Evolutionary conservation across 345 rosid species (phyloP).

Genomic region (rapeseed (Brassica napus)): DNA sequence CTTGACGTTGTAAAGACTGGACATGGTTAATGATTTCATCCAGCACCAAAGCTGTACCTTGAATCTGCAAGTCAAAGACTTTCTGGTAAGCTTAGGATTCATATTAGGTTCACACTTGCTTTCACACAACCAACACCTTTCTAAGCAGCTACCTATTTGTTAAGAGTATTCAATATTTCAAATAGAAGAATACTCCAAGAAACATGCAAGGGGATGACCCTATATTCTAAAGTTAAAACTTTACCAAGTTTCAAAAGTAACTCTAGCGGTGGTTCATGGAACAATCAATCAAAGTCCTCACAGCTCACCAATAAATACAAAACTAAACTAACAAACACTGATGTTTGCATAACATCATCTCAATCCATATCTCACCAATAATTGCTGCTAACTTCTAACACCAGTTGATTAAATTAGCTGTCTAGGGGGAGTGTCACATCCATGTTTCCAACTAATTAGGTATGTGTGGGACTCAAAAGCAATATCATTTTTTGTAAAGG

Average conservation of each 20-base stretch:
- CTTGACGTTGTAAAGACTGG: conserved; percentile 88
- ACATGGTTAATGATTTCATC: conserved; percentile 98
- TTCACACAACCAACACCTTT: neutral
- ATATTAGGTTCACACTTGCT: neutral
- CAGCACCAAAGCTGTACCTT: conserved; percentile 90
- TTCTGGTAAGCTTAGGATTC: conserved; percentile 17
- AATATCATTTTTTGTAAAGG: conserved; percentile 36
- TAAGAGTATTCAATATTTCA: neutral
- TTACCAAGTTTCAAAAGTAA: neutral
- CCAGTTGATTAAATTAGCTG: conserved; percentile 22
- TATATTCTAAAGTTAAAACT: conserved; percentile 17
- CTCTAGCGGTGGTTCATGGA: conserved; percentile 27
- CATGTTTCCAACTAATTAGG: conserved; percentile 47
- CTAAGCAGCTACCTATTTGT: neutral
- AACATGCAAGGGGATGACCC: neutral
- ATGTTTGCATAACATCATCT: conserved; percentile 33
- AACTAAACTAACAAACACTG: conserved; percentile 4
- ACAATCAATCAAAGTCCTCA: conserved; percentile 37
- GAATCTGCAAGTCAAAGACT: conserved; percentile 61
- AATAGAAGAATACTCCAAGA: neutral
- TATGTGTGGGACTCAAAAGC: conserved; percentile 42
- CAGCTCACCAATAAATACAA: conserved; percentile 23
- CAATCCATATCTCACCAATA: conserved; percentile 26
- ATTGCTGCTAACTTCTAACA: conserved; percentile 28
- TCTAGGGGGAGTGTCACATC: conserved; percentile 35